These are phyloP conservation scores for Candida boidinii DNA, from an alignment of 805 yeast genomes.

Conservation along the genomic window DNA sequence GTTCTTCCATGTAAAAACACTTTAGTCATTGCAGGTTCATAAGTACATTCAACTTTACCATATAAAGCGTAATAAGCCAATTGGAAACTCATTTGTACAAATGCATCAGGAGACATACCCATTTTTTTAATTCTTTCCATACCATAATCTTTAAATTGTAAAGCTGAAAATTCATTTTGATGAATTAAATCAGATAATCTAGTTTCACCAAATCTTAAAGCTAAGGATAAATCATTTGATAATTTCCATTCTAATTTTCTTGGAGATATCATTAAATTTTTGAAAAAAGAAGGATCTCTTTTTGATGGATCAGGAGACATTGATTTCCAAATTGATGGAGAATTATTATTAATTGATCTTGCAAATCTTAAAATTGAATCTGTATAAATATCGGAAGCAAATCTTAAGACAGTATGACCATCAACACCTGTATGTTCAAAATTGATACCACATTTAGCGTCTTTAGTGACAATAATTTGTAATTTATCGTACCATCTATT, in stretches of 20 bases:
- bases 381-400: conserved; percentile 84
- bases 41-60: conserved; percentile 88
- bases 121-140: conserved; percentile 70
- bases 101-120: conserved; percentile 92
- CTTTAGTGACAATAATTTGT: conserved; percentile 78
- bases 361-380: conserved; percentile 88
- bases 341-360: conserved; percentile 63
- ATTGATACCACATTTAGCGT: conserved; percentile 89
- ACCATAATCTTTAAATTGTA: conserved; percentile 70
- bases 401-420: conserved; percentile 86
- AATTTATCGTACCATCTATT: conserved; percentile 93
- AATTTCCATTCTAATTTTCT: conserved; percentile 84
- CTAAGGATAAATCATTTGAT: conserved; percentile 67
- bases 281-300: conserved; percentile 32
- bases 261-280: conserved; percentile 58
- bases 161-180: conserved; percentile 78
- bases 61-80: conserved; percentile 87
- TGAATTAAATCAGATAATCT: conserved; percentile 78
- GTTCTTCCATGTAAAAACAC: conserved; percentile 83
- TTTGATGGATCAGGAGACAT: conserved; percentile 38
- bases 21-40: conserved; percentile 96
- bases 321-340: conserved; percentile 64
- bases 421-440: conserved; percentile 94
- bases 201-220: conserved; percentile 86
- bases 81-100: conserved; percentile 88